Base-by-base conservation (phyloP, 2,329 filamentous ascomycete genomes). In the Colletotrichum somersetense region DNA sequence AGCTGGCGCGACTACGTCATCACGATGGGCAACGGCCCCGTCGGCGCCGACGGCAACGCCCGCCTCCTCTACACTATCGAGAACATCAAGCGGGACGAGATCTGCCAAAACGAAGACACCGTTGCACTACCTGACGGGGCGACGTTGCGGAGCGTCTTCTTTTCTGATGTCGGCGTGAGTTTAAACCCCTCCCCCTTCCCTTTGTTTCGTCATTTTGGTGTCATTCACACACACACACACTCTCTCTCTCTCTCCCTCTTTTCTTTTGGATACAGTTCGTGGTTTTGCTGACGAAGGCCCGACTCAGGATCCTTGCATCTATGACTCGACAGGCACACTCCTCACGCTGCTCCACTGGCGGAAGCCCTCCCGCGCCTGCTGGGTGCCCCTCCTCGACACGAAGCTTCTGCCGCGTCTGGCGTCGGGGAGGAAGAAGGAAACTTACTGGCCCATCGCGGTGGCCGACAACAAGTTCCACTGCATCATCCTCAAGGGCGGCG, bases 1-100 rank as follows among this genome's bases (percentile, higher is more conserved):
- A 96, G 94, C 76, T 98, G 94, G 93, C 89, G 92, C 75, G 95
- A 99, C 84, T 98, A 98, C 80, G 92, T 99, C n/a, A 88, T 98
- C 79, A 98, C 95, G 0, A 90, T 99, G 76, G 96, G 96, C 66
- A 99, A 99, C 77, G 97, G 97, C 0, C 91, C 96, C 0, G 89
- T 97, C 44, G 91, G 91, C 16, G 89, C 91, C 12, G 92, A 96
- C 78, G 96, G 96, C 23, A 89, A 87, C 68, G 91, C 94, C 0
- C 91, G 91, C 55, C 87, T 99, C 35, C 85, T 93, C 11, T 99
- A 98, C 83, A 95, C 93, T 0, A 96, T 99, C 77, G 94, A 98
- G 79, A 97, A 99, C 79, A 89, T 98, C 76, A 97, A 97, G 82
- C 89, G 93, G 59, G 95, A 98, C 78, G 94, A 98, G 79, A 91